Percentiles rank a stretch among this genome's conserved stretches.
These are phyloP conservation scores for Hypsizygus marmoreus DNA, from an alignment of 768 basidiomycete species.

Conservation along the genomic window DNA sequence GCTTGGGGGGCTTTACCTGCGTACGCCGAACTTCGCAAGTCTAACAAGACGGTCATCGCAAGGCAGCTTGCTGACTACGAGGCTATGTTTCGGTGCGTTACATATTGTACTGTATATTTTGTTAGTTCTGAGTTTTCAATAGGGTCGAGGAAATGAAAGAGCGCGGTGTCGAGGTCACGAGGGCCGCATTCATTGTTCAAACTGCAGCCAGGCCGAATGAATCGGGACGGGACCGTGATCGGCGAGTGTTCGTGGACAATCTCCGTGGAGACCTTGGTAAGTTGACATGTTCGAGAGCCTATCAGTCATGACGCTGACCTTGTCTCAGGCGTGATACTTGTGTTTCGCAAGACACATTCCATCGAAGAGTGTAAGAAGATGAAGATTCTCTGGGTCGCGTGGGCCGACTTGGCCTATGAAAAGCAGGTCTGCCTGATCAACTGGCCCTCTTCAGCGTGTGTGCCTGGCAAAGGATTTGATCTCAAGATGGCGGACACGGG, in stretches of 20 bases:
- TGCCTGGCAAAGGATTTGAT: background rate
- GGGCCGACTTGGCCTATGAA: background rate
- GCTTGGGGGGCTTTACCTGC: background rate
- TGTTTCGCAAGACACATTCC: background rate
- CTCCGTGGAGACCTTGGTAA: background rate
- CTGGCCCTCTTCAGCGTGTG: background rate
- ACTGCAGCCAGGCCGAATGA: background rate
- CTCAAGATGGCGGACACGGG: background rate
- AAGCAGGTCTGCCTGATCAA: background rate
- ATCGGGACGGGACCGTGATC: background rate
- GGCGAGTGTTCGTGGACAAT: background rate
- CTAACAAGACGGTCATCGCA: background rate
- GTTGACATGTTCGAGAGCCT: background rate
- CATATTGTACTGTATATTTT: background rate
- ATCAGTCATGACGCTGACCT: background rate
- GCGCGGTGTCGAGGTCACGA: background rate
- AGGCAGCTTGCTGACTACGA: constrained; percentile 1
- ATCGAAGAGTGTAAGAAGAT: background rate
- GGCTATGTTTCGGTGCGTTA: background rate
- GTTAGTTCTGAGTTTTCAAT: background rate
- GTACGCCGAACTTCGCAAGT: background rate
- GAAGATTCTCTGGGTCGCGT: background rate
- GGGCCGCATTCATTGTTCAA: background rate
- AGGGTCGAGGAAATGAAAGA: constrained; percentile 2
- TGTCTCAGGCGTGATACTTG: background rate